Evolutionary conservation across 257 asterid genomes (phyloP), one percentile per base, ranked within the genome.

Genomic region (Gentiana dahurica): DNA sequence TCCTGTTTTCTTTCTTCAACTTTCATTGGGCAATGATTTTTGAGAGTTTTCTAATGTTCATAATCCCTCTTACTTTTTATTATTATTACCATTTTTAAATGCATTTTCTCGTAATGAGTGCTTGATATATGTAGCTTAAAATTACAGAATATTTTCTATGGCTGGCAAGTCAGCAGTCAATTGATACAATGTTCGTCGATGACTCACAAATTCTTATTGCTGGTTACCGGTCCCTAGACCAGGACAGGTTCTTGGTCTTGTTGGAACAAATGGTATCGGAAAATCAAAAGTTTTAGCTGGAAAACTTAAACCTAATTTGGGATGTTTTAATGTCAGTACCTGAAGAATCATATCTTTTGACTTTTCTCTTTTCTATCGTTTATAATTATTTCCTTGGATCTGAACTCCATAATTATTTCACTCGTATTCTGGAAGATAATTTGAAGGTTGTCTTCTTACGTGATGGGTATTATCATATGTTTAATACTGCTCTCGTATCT

Each of bases 171-270:
- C 46, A 41, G 4, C 46, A 41, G 46, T 10, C 46, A 5, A 7
- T 41, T 3, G 46, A 10, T 5, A 41, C 9, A 41, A 41, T 24
- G 24, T 24, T 24, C 24, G 24, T 24, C 24, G 24, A 24, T 24
- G 24, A 0, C 24, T 24, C 24, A 24, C 24, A 24, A 12, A 57
- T 6, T 60, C 54, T 55, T 71, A 34, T 55, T 59, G 8, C 77
- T 87, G 98, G 72, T 84, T 88, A 59, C 99, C 24, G 53, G 97
- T 92, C 53, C 97, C 95, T 52, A 83, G 97, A 71, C 95, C 98
- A 15, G 99, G 99, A 36, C 99, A 92, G 77, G 99, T 92, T 75
- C 97, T 92, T 72, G 99, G 99, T 65, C 75, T 92, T 83, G 99
- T 92, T 69, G 98, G 97, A 55, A 92, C 95, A 41, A 92, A 92